Base-by-base conservation (phyloP, 768 basidiomycete species). In the Naganishia friedmannii region DNA sequence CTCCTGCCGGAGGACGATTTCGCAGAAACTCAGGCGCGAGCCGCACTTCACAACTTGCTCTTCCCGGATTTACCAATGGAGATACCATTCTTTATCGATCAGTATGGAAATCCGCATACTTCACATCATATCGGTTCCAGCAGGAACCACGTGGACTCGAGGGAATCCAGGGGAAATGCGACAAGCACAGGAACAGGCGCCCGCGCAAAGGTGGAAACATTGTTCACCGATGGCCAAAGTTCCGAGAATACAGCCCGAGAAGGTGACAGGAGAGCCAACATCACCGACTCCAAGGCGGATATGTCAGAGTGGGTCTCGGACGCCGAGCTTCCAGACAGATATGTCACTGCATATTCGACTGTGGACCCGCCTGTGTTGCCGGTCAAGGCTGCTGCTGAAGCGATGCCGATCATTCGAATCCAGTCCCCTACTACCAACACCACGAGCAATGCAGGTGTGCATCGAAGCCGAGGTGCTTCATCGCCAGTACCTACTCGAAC, bases 251-350 rank as follows among this genome's bases (percentile, higher is more conserved):
- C 60, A 12, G 60, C 42, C 29, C 39, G 60, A 10, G 31, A 23
- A 15, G 26, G 39, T 26, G 26, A 23, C 13, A 21, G 37, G 3
- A 19, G 23, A 45, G 31, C 54, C 1, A 10, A 42, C 7, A 51
- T 21, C n/a, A 26, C 23, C 19, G 23, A 26, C 21, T 21, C n/a
- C 19, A 51, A 51, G 12, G 57, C 15, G 9, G 9, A 31, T 15
- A 8, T 69, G 56, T 45, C 68, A n/a, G 68, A 69, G 15, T 78
- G 78, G 78, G 78, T 77, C 10, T 77, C 77, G 1, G 74, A 76
- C 21, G 77, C 78, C 1, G 78, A 79, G 45, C 32, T 79, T n/a
- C 78, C 77, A 15, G 68, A 60, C 39, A 57, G 57, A 21, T 39
- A 57, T 19, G 45, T 26, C 31, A 54, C 57, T 7, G 56, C 45